A percentile compares a stretch with the other conserved stretches of the same genome.
Evolutionary conservation across 2,329 filamentous ascomycete genomes (phyloP).

Genomic region (Trichothecium sympodiale): DNA sequence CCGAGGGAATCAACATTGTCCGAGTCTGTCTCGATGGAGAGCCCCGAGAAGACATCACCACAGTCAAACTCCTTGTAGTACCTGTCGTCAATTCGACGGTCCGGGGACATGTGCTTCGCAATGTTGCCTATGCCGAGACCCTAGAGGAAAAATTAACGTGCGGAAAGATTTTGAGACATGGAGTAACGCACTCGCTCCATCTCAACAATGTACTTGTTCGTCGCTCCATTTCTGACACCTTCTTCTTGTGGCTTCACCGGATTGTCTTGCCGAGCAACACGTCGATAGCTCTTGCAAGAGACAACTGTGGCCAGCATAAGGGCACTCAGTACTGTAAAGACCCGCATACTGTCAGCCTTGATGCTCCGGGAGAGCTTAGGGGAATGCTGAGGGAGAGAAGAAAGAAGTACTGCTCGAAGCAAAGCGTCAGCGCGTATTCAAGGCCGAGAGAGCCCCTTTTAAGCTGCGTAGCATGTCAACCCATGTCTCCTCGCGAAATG

Average conservation of each 20-base stretch:
- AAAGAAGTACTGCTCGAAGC: too few relatives aligned
- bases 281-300: neutral
- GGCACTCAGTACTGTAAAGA: neutral
- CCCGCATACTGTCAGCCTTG: constrained; percentile 1
- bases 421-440: too few relatives aligned
- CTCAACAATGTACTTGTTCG: constrained; percentile 15
- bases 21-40: constrained; percentile 18
- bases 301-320: constrained; percentile 1
- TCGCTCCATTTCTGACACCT: constrained; percentile 3
- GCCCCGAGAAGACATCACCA: constrained; percentile 22
- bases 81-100: constrained; percentile 6
- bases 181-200: constrained; percentile 7
- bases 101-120: constrained; percentile 11
- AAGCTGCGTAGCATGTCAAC: too few relatives aligned
- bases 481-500: too few relatives aligned
- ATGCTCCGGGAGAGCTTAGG: neutral
- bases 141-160: constrained; percentile 5
- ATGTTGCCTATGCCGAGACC: constrained; percentile 7
- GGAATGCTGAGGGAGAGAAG: neutral
- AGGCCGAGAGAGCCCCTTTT: too few relatives aligned
- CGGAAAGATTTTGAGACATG: neutral
- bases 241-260: neutral
- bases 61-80: constrained; percentile 20
- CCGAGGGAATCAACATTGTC: constrained; percentile 21
- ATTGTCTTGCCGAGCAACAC: neutral